phyloP scores from a whole-genome alignment of 495 filamentous ascomycete genomes.

The Chaetomium cochliodes region DNA sequence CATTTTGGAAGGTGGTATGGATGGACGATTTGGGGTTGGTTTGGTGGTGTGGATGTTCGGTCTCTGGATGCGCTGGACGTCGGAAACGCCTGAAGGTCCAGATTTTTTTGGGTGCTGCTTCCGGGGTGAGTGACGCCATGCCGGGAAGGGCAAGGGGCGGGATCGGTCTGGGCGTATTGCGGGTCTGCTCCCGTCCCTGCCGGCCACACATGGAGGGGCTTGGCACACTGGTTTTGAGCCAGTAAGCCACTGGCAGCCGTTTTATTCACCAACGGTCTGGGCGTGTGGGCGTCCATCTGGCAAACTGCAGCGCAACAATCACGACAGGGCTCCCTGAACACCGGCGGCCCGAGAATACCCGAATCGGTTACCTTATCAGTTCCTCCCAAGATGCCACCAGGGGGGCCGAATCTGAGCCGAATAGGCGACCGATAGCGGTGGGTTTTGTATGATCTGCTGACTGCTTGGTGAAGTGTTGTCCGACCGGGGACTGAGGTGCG shows the following conservation, averaged over 20 bases:
- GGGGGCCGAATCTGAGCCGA: not conserved
- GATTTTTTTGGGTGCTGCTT: conserved; percentile 20
- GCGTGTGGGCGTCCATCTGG: too few relatives aligned
- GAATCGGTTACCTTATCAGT: conserved; percentile 22
- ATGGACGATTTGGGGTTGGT: not conserved
- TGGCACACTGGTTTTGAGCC: conserved; percentile 10
- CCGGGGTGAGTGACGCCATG: conserved; percentile 26
- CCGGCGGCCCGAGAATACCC: conserved; percentile 36
- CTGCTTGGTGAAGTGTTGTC: not conserved
- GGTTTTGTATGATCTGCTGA: conserved; percentile 2
- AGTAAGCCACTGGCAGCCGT: not conserved
- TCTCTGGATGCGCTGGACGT: not conserved
- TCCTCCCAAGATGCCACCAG: not conserved
- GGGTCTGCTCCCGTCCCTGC: not conserved
- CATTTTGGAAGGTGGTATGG: conserved; percentile 34
- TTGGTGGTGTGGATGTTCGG: conserved; percentile 8
- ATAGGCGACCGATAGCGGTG: conserved; percentile 27
- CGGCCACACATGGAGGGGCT: not conserved
- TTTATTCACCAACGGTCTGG: not conserved
- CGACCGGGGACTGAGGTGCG: not conserved
- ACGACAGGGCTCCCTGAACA: not conserved
- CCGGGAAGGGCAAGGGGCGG: conserved; percentile 12
- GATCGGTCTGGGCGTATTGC: conserved; percentile 1
- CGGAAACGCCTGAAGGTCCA: conserved; percentile 1
- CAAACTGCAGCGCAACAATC: not conserved